Conservation (phyloP, 805 yeast genomes). For the Suhomyces pyralidae region DNA sequence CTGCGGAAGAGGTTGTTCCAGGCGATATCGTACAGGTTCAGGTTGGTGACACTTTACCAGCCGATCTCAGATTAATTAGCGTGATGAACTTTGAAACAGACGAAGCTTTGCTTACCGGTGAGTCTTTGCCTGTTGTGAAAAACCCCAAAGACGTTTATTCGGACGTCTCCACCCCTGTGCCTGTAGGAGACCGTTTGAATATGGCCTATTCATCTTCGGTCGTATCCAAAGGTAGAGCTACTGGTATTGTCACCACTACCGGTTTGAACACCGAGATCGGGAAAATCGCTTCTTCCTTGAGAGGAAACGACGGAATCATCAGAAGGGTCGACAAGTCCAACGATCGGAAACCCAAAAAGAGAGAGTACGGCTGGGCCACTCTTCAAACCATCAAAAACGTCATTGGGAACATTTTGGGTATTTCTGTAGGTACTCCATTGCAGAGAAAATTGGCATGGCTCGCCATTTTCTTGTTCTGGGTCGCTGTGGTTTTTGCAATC, state of each 20-base stretch:
- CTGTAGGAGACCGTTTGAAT: constrained; percentile 73
- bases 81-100: constrained; percentile 67
- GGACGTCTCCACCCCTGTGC: constrained; percentile 30
- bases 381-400: constrained; percentile 50
- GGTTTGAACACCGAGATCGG: constrained; percentile 76
- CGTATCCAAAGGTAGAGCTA: constrained; percentile 72
- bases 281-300: constrained; percentile 60
- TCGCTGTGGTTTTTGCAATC: constrained; percentile 84
- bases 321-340: constrained; percentile 38
- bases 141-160: constrained; percentile 41
- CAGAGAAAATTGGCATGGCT: constrained; percentile 72
- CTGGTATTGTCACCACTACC: constrained; percentile 65
- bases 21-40: constrained; percentile 64
- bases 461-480: constrained; percentile 65
- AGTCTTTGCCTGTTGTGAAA: constrained; percentile 62
- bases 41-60: constrained; percentile 76
- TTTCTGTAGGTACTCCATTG: constrained; percentile 77
- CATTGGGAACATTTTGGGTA: constrained; percentile 69
- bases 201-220: constrained; percentile 69
- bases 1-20: constrained; percentile 66
- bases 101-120: constrained; percentile 66
- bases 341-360: constrained; percentile 39
- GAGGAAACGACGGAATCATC: constrained; percentile 38
- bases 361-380: constrained; percentile 47
- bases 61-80: constrained; percentile 61